Conservation (phyloP, 352 stramenopile genomes). For the Phytophthora niederhauseri region DNA sequence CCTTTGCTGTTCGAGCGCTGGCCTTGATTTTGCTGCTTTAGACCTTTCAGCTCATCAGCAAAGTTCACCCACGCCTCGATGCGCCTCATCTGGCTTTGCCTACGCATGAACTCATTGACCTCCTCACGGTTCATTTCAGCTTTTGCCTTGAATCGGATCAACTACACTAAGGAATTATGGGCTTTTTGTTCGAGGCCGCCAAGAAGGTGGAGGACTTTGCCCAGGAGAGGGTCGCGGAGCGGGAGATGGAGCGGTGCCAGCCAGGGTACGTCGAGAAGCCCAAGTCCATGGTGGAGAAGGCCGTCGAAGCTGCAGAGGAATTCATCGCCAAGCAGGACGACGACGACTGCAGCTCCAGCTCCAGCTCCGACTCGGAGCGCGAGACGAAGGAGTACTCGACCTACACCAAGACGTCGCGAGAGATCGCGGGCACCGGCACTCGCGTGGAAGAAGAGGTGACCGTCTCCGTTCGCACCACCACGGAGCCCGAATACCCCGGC, state of each 20-base stretch:
- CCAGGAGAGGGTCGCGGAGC: conserved; percentile 23
- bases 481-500: neutral
- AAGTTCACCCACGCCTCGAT: conserved; percentile 12
- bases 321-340: conserved; percentile 20
- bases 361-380: conserved; percentile 6
- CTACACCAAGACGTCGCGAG: neutral
- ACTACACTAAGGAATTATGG: conserved; percentile 1
- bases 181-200: conserved; percentile 18
- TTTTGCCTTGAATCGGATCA: neutral
- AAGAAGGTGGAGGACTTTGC: conserved; percentile 22
- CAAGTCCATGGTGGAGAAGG: conserved; percentile 23
- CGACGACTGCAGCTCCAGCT: neutral
- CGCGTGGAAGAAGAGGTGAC: neutral
- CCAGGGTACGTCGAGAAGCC: conserved; percentile 11
- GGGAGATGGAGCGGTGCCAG: conserved; percentile 14
- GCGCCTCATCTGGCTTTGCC: neutral
- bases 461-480: conserved; percentile 3
- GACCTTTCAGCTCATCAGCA: conserved; percentile 9
- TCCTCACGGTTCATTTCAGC: neutral
- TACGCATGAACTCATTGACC: neutral
- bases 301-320: conserved; percentile 16
- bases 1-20: too few species aligned
- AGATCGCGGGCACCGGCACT: neutral
- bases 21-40: neutral
- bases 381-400: neutral